A percentile compares a stretch with the other conserved stretches of the same genome.
Evolutionary conservation across 2,329 filamentous ascomycete genomes (phyloP).

Genomic region (Nothopassalora personata): DNA sequence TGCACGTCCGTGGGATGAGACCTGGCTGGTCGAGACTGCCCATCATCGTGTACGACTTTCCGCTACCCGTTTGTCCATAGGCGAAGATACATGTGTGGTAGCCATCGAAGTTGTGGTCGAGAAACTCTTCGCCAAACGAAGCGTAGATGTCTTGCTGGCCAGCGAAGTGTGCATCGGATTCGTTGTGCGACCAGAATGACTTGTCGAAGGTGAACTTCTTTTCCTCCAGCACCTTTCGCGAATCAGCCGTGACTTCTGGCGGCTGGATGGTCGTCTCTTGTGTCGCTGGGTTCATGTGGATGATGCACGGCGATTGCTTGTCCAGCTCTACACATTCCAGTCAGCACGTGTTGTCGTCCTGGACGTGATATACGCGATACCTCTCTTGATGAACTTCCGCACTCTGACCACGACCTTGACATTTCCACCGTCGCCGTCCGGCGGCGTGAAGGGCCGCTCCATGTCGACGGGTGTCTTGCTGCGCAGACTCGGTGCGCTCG

Average conservation of each 20-base stretch:
- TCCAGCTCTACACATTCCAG: constrained; percentile 61
- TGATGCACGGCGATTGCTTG: constrained; percentile 74
- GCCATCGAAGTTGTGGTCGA: constrained; percentile 98
- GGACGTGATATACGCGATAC: constrained; percentile 22
- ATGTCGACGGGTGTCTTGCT: constrained; percentile 36
- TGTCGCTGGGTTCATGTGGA: constrained; percentile 82
- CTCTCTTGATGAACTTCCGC: constrained; percentile 44
- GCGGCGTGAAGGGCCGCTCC: constrained; percentile 29
- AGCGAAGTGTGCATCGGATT: constrained; percentile 76
- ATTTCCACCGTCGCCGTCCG: constrained; percentile 41
- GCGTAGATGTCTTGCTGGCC: constrained; percentile 92
- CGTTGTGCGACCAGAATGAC: constrained; percentile 94
- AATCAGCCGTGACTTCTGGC: constrained; percentile 45
- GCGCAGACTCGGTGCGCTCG: constrained; percentile 43
- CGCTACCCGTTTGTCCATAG: constrained; percentile 94
- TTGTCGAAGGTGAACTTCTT: constrained; percentile 95
- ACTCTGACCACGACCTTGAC: constrained; percentile 50
- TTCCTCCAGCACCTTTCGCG: constrained; percentile 73
- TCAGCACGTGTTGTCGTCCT: constrained; percentile 22
- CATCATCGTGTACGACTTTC: constrained; percentile 99
- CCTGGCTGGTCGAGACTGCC: constrained; percentile 78
- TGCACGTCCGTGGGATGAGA: constrained; percentile 88
- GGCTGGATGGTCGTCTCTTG: constrained; percentile 77
- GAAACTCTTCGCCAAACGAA: constrained; percentile 87
- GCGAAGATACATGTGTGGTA: constrained; percentile 99